phyloP scores from a whole-genome alignment of 1,284 basidiomycete genomes.

The Microbotryomycetes sp. region DNA sequence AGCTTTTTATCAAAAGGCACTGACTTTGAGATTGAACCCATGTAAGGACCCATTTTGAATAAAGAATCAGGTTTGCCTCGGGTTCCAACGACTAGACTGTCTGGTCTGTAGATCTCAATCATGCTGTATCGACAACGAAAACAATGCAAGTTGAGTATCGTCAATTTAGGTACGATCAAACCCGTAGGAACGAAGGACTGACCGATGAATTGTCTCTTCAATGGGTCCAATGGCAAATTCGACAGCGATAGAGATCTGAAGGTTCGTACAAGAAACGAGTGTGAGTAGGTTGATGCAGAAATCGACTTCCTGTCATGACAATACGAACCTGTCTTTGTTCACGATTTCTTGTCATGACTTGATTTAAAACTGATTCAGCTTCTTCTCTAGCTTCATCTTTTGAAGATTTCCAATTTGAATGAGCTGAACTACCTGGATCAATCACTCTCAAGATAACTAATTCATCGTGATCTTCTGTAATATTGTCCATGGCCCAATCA shows the following conservation, averaged over 20 bases:
- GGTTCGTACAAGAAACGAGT: no score
- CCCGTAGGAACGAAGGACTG: not conserved
- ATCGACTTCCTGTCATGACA: no score
- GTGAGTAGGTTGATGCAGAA: no score
- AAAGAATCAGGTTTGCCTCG: slow-evolving; percentile 56
- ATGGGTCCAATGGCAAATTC: slow-evolving; percentile 91
- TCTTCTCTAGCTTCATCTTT: slow-evolving; percentile 82
- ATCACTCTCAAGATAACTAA: slow-evolving; percentile 85
- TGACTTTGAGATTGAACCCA: slow-evolving; percentile 46
- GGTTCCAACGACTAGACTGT: slow-evolving; percentile 89
- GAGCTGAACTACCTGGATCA: slow-evolving; percentile 47
- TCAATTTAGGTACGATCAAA: no score
- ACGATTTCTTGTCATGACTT: slow-evolving; percentile 71
- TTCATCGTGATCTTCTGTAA: slow-evolving; percentile 71
- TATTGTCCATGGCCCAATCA: slow-evolving; percentile 57
- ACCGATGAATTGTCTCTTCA: slow-evolving; percentile 62
- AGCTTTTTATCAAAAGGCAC: no score
- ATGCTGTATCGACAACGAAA: slow-evolving; percentile 55
- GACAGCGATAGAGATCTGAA: slow-evolving; percentile 77
- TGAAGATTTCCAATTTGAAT: slow-evolving; percentile 31
- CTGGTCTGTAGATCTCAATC: slow-evolving; percentile 90
- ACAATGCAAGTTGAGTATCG: not conserved
- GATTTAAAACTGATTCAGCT: slow-evolving; percentile 73
- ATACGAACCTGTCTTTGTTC: slow-evolving; percentile 72
- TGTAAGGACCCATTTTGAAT: slow-evolving; percentile 35